phyloP scores from a whole-genome alignment of 305 asterid genomes.

The Solanum hybrid region DNA sequence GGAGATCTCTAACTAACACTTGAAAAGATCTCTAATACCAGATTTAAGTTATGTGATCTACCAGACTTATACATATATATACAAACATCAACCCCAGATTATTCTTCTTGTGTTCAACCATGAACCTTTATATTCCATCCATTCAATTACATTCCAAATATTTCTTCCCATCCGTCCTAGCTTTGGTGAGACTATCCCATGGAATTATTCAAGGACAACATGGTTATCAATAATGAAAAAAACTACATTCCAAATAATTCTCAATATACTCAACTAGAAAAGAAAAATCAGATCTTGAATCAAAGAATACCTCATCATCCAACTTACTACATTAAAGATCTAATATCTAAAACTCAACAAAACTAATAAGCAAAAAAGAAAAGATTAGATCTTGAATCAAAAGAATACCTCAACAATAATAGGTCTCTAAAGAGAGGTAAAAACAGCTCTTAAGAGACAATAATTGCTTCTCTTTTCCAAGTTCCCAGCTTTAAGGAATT shows the following conservation, averaged over 20 bases:
- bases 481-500: conserved; percentile 7
- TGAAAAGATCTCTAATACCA: neutral
- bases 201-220: neutral
- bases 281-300: neutral
- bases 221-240: neutral
- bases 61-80: neutral
- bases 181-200: neutral
- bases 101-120: neutral
- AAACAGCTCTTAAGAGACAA: neutral
- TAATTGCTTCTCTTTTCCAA: neutral
- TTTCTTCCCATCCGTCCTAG: neutral
- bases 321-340: neutral
- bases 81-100: neutral
- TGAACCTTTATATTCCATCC: neutral
- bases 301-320: neutral
- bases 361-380: neutral
- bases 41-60: neutral
- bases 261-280: neutral
- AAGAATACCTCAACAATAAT: neutral
- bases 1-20: neutral
- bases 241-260: neutral
- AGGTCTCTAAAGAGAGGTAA: neutral
- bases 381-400: neutral
- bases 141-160: neutral
- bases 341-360: neutral